These are phyloP conservation scores for Globisporangium iwayamae DNA, from an alignment of 352 stramenopile genomes.

Conservation along the genomic window DNA sequence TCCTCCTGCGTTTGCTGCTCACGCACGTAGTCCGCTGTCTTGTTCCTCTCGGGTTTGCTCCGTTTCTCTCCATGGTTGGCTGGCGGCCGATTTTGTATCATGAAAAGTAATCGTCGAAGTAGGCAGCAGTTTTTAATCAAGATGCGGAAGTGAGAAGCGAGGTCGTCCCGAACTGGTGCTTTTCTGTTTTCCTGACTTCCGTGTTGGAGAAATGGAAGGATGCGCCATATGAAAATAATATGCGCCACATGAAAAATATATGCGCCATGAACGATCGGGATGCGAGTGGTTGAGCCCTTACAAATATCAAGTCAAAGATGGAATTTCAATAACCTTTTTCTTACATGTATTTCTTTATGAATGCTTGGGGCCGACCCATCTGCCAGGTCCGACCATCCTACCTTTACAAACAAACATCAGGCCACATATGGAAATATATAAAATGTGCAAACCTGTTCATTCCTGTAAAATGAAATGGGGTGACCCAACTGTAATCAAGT, in stretches of 20 bases:
- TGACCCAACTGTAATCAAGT: too few species aligned
- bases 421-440: too few species aligned
- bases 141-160: slow-evolving; percentile 5
- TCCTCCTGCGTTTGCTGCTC: background rate
- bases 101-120: slow-evolving; percentile 14
- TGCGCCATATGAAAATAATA: slow-evolving; percentile 2
- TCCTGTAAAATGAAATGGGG: too few species aligned
- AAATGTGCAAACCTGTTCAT: too few species aligned
- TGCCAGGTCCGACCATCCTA: too few species aligned
- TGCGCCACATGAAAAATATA: background rate
- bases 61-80: slow-evolving; percentile 34
- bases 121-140: slow-evolving; percentile 15
- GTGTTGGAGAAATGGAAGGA: background rate
- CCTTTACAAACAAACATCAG: too few species aligned
- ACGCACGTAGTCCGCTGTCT: slow-evolving; percentile 10
- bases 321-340: too few species aligned
- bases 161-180: slow-evolving; percentile 5
- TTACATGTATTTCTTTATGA: too few species aligned
- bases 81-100: slow-evolving; percentile 18
- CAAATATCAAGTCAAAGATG: background rate
- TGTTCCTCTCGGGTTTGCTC: slow-evolving; percentile 16
- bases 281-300: background rate
- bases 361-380: too few species aligned
- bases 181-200: slow-evolving; percentile 6
- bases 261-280: background rate